A percentile compares a stretch with the other conserved stretches of the same genome.
phyloP scores from a whole-genome alignment of 371 early-diverging fungal genomes.

The Vairimorpha ceranae region DNA sequence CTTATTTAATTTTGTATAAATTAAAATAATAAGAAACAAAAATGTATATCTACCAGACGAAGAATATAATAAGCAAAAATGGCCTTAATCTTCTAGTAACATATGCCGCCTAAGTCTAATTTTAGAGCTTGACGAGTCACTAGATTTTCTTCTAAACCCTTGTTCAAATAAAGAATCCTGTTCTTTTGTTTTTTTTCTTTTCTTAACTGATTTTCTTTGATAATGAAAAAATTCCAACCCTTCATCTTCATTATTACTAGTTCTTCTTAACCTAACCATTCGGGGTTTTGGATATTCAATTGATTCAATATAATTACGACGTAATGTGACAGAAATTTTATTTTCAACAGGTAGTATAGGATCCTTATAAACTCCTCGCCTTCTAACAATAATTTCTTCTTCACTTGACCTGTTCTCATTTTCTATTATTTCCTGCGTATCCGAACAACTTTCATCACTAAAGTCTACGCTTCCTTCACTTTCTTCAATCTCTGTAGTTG shows the following conservation, averaged over 20 bases:
- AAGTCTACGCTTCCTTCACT: background rate
- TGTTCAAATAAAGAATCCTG: background rate
- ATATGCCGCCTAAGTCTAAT: background rate
- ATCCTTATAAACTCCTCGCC: background rate
- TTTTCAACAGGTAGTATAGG: background rate
- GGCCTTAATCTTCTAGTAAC: background rate
- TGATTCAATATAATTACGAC: background rate
- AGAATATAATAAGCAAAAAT: no score
- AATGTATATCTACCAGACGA: no score
- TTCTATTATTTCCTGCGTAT: no score
- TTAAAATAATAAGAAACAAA: no score
- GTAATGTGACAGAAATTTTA: background rate
- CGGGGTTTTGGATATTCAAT: background rate
- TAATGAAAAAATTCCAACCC: slow-evolving; percentile 5
- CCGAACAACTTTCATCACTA: background rate
- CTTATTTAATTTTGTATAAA: no score
- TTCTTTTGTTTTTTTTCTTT: background rate
- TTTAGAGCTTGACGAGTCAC: background rate
- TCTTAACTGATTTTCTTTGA: background rate
- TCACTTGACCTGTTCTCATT: background rate
- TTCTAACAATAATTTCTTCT: background rate
- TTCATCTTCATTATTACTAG: background rate
- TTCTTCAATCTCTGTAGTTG: background rate
- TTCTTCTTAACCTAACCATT: background rate
- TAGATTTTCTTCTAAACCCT: background rate